Base-by-base conservation (phyloP, 2,329 filamentous ascomycete species). In the Dactylellina parvicollis region DNA sequence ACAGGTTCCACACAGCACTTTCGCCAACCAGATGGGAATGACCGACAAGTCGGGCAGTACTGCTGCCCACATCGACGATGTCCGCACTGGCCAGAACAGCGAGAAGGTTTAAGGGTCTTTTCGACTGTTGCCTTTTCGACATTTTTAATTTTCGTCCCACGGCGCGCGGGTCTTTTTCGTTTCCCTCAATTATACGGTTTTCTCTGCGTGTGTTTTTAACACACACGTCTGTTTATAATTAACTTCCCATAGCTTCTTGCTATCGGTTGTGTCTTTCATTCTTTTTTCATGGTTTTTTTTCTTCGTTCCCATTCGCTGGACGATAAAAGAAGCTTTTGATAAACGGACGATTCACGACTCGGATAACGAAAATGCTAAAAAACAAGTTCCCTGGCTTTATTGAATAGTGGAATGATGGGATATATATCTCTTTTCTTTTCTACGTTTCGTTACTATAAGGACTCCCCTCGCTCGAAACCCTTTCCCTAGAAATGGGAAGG, bases 1-100 rank as follows among this genome's bases (percentile, higher is more conserved):
- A 10, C 46, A 72, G 67, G 54, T 59, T 22, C 61, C 70, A 49
- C 61, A 74, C 55, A 61, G 42, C 47, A 66, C 60, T 26, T 74
- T 74, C 22, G 70, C 70, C 40, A 74, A 60, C 61, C 61, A 74
- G 50, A 74, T 74, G 70, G 70, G 70, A 8, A 66, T 74, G 60
- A 74, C 70, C 70, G 70, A 74, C 61, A 74, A 74, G 70, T 5
- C 38, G 26, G 61, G 69, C 34, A 60, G 70, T 61, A 62, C 62
- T 40, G 70, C 70, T 36, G 50, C 70, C 10, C 70, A 74, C 70
- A 67, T 74, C 49, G 70, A 74, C 54, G 62, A 66, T 44, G 62
- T 66, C 32, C 54, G 61, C 24, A 61, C 44, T 34, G 65, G 67
- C 52, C 52, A 73, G 32, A 52, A 49, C 22, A 22, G 40, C 60